Evolutionary conservation across 2,329 filamentous ascomycete genomes (phyloP), one percentile per base, ranked within the genome.

Genomic region (Exserohilum turcica): DNA sequence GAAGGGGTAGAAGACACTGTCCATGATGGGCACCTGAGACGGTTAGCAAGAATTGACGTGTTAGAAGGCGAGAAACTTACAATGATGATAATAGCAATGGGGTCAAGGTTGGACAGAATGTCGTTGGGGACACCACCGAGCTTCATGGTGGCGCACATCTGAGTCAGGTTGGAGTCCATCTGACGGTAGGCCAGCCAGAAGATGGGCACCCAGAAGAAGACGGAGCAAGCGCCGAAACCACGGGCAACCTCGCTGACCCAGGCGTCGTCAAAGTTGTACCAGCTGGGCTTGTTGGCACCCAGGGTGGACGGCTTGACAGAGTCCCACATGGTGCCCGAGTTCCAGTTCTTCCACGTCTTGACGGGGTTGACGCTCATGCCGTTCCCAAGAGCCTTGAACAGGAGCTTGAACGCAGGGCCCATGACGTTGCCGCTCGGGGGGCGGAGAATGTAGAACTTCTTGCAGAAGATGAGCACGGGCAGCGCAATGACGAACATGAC

Each of bases 201-300:
- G 32, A 72, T 57, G 35, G 88, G 87, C 51, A 86, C 82, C 79
- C 87, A 91, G 57, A 86, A 63, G 61, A 76, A 75, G 12, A 76
- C 71, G 43, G 61, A 59, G 65, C 73, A 76, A 32, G 73, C 73
- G 19, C 43, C 59, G 50, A 66, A 70, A 56, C 88, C 89, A 74
- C 89, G 86, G 46, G 81, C 80, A 43, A 92, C 85, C 69, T 92
- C 88, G 50, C 91, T 88, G n/a, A 92, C 89, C 88, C 88, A 92
- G 56, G 85, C 84, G 61, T 92, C 89, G 57, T 92, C 88, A 63
- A 90, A 92, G 0, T 84, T 89, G 86, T 90, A 90, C 88, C 88
- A 91, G 0, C 59, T 46, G 0, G 88, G 88, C 50, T 84, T 84
- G 58, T 80, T 70, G 0, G 73, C 72, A 5, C 81, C 76, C 5